phyloP scores from a whole-genome alignment of 768 basidiomycete genomes.

The Amylocystis lapponica region DNA sequence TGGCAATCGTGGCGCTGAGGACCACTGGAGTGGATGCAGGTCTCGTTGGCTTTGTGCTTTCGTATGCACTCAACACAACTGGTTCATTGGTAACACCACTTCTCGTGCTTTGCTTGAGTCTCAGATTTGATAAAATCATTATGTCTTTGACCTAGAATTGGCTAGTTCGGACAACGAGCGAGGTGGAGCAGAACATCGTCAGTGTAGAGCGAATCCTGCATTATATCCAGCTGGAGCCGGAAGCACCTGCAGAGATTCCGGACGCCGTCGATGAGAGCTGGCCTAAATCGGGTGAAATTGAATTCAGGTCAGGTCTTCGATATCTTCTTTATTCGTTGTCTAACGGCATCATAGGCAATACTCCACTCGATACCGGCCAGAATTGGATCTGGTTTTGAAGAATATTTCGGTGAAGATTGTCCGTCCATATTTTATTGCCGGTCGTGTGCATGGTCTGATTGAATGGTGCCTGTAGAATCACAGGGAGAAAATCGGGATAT shows the following conservation, averaged over 20 bases:
- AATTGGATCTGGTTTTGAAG: conserved; percentile 75
- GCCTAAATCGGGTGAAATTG: conserved; percentile 70
- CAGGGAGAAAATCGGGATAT: conserved; percentile 86
- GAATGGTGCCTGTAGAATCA: conserved; percentile 42
- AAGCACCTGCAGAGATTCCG: conserved; percentile 68
- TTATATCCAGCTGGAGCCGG: conserved; percentile 66
- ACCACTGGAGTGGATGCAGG: conserved; percentile 82
- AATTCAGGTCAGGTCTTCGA: conserved; percentile 53
- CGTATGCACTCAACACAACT: conserved; percentile 80
- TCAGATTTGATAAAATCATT: conserved; percentile 4
- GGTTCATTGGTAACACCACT: conserved; percentile 66
- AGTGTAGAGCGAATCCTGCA: conserved; percentile 85
- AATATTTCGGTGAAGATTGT: conserved; percentile 69
- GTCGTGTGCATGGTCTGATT: conserved; percentile 5
- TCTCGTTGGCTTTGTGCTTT: conserved; percentile 79
- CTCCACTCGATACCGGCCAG: conserved; percentile 75
- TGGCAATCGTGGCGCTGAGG: conserved; percentile 66
- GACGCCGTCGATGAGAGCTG: conserved; percentile 55
- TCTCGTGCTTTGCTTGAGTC: background rate
- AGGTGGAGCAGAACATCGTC: conserved; percentile 88
- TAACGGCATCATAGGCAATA: conserved; percentile 41
- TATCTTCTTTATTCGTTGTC: background rate
- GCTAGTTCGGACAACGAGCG: conserved; percentile 77
- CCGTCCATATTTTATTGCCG: conserved; percentile 13
- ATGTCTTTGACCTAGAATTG: conserved; percentile 63